Conservation (phyloP, 139 green algal genomes). For the Desmodesmus armatus region DNA sequence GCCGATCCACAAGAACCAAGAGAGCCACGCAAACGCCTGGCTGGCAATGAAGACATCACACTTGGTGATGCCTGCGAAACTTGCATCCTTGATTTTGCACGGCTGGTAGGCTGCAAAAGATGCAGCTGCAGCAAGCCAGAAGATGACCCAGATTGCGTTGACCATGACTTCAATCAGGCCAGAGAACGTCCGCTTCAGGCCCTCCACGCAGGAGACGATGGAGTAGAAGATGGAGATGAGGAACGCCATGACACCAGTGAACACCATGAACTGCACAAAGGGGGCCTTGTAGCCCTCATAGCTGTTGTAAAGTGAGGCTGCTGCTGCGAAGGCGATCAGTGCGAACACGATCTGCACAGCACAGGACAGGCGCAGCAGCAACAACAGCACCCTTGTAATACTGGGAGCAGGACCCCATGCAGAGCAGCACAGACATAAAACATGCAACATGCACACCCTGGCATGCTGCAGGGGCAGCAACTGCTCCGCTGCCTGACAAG, state of each 20-base stretch:
- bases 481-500: no score
- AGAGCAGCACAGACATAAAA: no score
- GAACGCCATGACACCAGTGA: conserved; percentile 41
- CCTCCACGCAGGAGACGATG: conserved; percentile 38
- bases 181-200: conserved; percentile 40
- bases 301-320: conserved; percentile 29
- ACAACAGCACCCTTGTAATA: neutral
- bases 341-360: conserved; percentile 35
- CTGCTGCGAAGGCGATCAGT: conserved; percentile 37
- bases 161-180: conserved; percentile 28
- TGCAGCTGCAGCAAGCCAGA: conserved; percentile 42
- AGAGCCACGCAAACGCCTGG: conserved; percentile 47
- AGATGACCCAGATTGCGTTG: conserved; percentile 47
- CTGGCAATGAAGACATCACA: conserved; percentile 34
- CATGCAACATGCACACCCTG: no score
- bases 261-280: conserved; percentile 48
- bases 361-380: neutral
- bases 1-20: conserved; percentile 45
- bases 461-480: no score
- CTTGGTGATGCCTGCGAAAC: neutral
- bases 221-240: conserved; percentile 35
- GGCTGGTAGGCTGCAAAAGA: conserved; percentile 21
- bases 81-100: conserved; percentile 9
- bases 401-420: no score
- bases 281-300: neutral